Evolutionary conservation across 1,284 basidiomycete species (phyloP).

Genomic region (Boletus calvinii): DNA sequence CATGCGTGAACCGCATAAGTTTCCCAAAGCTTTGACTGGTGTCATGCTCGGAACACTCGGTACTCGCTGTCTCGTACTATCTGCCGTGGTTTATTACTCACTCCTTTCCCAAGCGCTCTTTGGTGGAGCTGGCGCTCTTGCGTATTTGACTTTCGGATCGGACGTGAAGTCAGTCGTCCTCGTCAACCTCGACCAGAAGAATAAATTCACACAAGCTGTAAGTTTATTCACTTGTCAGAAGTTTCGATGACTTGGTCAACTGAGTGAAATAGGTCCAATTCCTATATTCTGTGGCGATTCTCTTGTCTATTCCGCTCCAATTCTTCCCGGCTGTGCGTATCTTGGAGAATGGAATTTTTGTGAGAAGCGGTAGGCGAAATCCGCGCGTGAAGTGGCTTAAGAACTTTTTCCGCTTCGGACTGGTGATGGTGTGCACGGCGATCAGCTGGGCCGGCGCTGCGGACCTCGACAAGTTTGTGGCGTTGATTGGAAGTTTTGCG

Average conservation of each 20-base stretch:
- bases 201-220: conserved; percentile 87
- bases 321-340: conserved; percentile 98
- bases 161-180: conserved; percentile 93
- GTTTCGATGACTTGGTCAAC: conserved; percentile 1
- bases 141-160: conserved; percentile 87
- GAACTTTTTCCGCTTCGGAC: conserved; percentile 82
- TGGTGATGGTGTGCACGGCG: conserved; percentile 74
- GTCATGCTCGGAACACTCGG: conserved; percentile 85
- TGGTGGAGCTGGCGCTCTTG: conserved; percentile 85
- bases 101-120: conserved; percentile 62
- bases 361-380: conserved; percentile 80
- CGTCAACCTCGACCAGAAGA: conserved; percentile 86
- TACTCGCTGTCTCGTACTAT: conserved; percentile 34
- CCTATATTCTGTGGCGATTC: conserved; percentile 89
- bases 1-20: conserved; percentile 93
- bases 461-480: conserved; percentile 97
- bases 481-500: conserved; percentile 91
- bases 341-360: conserved; percentile 96
- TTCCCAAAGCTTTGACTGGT: conserved; percentile 84
- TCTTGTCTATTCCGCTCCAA: conserved; percentile 92
- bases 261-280: conserved; percentile 61
- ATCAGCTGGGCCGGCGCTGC: conserved; percentile 84
- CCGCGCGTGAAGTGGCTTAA: conserved; percentile 83
- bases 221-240: conserved; percentile 23
- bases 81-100: conserved; percentile 11